These are phyloP conservation scores for Chalciporus chontae DNA, from an alignment of 768 basidiomycete genomes.

Conservation along the genomic window DNA sequence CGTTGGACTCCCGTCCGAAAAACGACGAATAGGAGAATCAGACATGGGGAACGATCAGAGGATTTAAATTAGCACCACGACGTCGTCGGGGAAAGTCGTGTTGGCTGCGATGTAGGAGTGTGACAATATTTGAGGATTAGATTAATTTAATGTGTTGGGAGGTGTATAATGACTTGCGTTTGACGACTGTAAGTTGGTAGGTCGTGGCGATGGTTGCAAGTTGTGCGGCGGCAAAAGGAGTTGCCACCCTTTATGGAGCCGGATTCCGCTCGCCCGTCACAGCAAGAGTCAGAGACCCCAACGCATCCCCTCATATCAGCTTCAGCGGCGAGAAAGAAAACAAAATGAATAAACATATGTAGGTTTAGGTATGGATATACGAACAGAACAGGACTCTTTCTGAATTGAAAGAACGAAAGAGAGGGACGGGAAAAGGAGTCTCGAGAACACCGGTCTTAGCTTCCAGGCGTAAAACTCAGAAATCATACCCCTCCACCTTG, in stretches of 20 bases:
- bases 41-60: conserved; percentile 16
- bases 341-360: neutral
- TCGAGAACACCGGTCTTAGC: neutral
- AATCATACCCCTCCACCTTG: conserved; percentile 84
- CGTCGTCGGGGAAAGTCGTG: neutral
- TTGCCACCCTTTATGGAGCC: conserved; percentile 10
- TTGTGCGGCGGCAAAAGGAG: conserved; percentile 2
- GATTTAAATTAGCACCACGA: neutral
- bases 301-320: neutral
- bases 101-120: neutral
- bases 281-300: neutral
- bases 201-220: neutral
- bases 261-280: conserved; percentile 12
- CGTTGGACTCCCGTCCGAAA: conserved; percentile 52
- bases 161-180: too few species aligned
- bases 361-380: neutral
- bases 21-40: conserved; percentile 51
- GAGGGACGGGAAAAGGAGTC: neutral
- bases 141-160: neutral
- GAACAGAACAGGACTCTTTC: neutral
- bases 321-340: neutral
- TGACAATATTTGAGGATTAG: neutral
- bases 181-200: neutral
- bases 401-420: neutral
- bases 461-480: conserved; percentile 36